Evolutionary conservation across 345 rosid species (phyloP).

Genomic region (Populus ilicifolia): DNA sequence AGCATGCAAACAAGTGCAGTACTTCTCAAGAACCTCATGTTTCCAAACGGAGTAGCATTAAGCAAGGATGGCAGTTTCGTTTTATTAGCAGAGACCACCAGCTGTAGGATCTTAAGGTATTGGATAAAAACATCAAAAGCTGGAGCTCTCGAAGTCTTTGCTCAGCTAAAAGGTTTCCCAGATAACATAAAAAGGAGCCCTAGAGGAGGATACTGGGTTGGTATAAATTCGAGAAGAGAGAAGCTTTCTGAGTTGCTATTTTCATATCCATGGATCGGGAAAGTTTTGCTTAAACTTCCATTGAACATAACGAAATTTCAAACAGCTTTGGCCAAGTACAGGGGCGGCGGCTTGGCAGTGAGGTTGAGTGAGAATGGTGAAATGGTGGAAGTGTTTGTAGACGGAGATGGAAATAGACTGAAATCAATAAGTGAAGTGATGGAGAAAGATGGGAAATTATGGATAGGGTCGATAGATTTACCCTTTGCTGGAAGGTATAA

Average conservation of each 20-base stretch:
- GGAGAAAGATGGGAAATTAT: conserved; percentile 14
- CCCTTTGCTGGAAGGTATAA: conserved; percentile 8
- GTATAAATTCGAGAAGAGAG: conserved; percentile 41
- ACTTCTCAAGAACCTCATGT: conserved; percentile 10
- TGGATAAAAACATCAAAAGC: conserved; percentile 9
- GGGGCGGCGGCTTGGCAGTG: conserved; percentile 55
- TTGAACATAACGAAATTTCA: conserved; percentile 38
- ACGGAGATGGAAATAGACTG: neutral
- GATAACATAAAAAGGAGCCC: conserved; percentile 27
- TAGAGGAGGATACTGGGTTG: conserved; percentile 30
- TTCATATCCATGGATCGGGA: conserved; percentile 50
- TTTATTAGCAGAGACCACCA: conserved; percentile 16
- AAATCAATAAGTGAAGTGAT: conserved; percentile 10
- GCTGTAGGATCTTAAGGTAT: conserved; percentile 7
- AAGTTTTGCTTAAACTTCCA: conserved; percentile 38
- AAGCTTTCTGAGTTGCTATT: conserved; percentile 31
- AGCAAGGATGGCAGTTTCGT: conserved; percentile 17
- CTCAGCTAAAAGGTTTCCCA: conserved; percentile 20
- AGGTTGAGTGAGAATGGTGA: conserved; percentile 65
- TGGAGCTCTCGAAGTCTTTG: conserved; percentile 20
- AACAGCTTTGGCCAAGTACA: conserved; percentile 28
- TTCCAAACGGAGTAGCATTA: conserved; percentile 25
- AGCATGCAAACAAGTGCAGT: neutral
- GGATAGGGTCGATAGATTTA: conserved; percentile 16
- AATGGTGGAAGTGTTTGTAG: conserved; percentile 31